A percentile compares a stretch with the other conserved stretches of the same genome.
Conservation (phyloP, 768 basidiomycete genomes). For the Asterophora parasitica region DNA sequence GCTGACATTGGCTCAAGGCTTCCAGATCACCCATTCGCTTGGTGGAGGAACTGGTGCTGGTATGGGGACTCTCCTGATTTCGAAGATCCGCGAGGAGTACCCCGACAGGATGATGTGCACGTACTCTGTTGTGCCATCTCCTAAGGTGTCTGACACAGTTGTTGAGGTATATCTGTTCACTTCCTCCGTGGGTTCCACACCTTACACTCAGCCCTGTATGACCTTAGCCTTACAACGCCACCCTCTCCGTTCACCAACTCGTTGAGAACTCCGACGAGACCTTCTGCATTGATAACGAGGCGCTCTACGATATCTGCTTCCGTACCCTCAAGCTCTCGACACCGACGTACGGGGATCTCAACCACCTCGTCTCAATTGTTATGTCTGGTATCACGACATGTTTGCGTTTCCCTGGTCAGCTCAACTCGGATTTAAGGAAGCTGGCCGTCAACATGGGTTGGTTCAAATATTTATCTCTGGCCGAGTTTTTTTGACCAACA, state of each 20-base stretch:
- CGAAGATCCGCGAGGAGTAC: conserved; percentile 98
- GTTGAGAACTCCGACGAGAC: conserved; percentile 99
- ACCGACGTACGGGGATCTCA: conserved; percentile 96
- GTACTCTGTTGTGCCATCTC: conserved; percentile 96
- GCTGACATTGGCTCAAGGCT: conserved; percentile 46
- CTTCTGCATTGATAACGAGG: conserved; percentile 99
- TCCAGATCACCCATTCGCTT: conserved; percentile 98
- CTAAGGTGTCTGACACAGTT: conserved; percentile 98
- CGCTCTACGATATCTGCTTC: conserved; percentile 99
- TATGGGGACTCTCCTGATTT: conserved; percentile 99
- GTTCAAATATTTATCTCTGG: conserved; percentile 20
- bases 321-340: conserved; percentile 93
- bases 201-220: conserved; percentile 1
- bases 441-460: conserved; percentile 98
- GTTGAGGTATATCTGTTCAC: conserved; percentile 61
- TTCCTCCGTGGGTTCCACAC: neutral
- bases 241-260: conserved; percentile 95
- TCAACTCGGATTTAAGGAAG: conserved; percentile 98
- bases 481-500: neutral
- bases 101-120: conserved; percentile 99
- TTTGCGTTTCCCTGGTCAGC: conserved; percentile 98
- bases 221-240: conserved; percentile 93
- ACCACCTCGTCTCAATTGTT: conserved; percentile 95
- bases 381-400: conserved; percentile 99
- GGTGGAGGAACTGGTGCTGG: conserved; percentile 99